A percentile compares a stretch with the other conserved stretches of the same genome.
These are phyloP conservation scores for Xenosphaeropsis pyriputrescens DNA, from an alignment of 2,329 filamentous ascomycete genomes.

Conservation along the genomic window DNA sequence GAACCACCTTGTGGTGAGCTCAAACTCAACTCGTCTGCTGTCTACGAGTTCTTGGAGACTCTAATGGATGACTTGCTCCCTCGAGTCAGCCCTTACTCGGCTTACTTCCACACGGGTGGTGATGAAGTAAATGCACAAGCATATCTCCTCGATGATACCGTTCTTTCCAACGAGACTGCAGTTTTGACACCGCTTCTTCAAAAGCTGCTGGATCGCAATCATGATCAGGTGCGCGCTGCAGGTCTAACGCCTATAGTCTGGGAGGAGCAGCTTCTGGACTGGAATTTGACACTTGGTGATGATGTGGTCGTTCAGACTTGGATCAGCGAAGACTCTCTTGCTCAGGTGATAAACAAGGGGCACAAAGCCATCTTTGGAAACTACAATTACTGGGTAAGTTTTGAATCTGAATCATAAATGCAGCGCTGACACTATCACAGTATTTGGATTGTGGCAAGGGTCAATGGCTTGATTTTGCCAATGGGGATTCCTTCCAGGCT, in stretches of 20 bases:
- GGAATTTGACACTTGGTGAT: slow-evolving; percentile 58
- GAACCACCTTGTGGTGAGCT: slow-evolving; percentile 55
- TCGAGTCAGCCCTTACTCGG: slow-evolving; percentile 49
- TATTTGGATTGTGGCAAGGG: slow-evolving; percentile 77
- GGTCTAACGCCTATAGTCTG: slow-evolving; percentile 66
- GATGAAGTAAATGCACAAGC: slow-evolving; percentile 74
- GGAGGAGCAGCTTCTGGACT: slow-evolving; percentile 74
- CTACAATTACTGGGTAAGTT: slow-evolving; percentile 59
- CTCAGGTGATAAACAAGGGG: slow-evolving; percentile 43
- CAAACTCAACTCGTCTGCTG: slow-evolving; percentile 58
- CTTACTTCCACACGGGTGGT: slow-evolving; percentile 77
- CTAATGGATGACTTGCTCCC: slow-evolving; percentile 68
- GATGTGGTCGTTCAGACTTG: slow-evolving; percentile 71
- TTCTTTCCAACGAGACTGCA: slow-evolving; percentile 46
- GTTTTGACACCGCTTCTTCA: slow-evolving; percentile 66
- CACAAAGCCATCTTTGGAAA: slow-evolving; percentile 62
- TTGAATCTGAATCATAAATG: neutral
- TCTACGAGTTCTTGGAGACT: slow-evolving; percentile 56
- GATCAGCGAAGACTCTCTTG: slow-evolving; percentile 49
- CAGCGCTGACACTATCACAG: slow-evolving; percentile 22
- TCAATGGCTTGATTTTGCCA: slow-evolving; percentile 60
- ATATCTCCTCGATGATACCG: slow-evolving; percentile 58
- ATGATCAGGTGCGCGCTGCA: slow-evolving; percentile 44
- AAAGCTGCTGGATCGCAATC: slow-evolving; percentile 57
- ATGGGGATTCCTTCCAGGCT: slow-evolving; percentile 31